Evolutionary conservation across 2,329 filamentous ascomycete genomes (phyloP).

Genomic region (Scedosporium aurantiacum): DNA sequence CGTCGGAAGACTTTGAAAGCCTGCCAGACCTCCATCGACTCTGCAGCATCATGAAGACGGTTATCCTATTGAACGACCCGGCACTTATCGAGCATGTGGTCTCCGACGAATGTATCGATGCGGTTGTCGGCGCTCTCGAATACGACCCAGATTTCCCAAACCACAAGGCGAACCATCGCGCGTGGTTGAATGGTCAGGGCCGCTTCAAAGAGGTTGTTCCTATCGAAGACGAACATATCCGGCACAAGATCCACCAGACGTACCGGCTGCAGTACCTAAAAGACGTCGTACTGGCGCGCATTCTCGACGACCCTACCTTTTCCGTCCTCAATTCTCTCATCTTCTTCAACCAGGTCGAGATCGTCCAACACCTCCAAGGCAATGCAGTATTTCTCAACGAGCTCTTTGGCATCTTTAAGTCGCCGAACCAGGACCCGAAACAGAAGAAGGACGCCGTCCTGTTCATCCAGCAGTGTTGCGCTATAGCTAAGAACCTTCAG

Average conservation of each 20-base stretch:
- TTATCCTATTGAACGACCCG: constrained; percentile 90
- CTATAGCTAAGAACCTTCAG: constrained; percentile 89
- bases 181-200: constrained; percentile 79
- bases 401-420: constrained; percentile 74
- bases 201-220: constrained; percentile 94
- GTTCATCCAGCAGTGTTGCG: constrained; percentile 93
- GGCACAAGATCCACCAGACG: constrained; percentile 88
- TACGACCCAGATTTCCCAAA: constrained; percentile 97
- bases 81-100: constrained; percentile 90
- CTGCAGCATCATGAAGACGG: constrained; percentile 95
- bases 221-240: constrained; percentile 72
- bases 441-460: constrained; percentile 89
- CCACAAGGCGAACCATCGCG: constrained; percentile 93
- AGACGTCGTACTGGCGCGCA: constrained; percentile 92
- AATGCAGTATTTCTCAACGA: constrained; percentile 72
- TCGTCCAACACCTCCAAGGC: constrained; percentile 84
- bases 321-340: constrained; percentile 95
- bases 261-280: constrained; percentile 95
- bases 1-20: constrained; percentile 86
- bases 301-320: constrained; percentile 94
- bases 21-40: constrained; percentile 76
- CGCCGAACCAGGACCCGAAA: constrained; percentile 50
- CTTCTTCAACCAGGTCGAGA: constrained; percentile 98
- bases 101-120: constrained; percentile 76
- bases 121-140: constrained; percentile 89